Conservation (phyloP, 805 yeast species). For the Myxozyma monticola region DNA sequence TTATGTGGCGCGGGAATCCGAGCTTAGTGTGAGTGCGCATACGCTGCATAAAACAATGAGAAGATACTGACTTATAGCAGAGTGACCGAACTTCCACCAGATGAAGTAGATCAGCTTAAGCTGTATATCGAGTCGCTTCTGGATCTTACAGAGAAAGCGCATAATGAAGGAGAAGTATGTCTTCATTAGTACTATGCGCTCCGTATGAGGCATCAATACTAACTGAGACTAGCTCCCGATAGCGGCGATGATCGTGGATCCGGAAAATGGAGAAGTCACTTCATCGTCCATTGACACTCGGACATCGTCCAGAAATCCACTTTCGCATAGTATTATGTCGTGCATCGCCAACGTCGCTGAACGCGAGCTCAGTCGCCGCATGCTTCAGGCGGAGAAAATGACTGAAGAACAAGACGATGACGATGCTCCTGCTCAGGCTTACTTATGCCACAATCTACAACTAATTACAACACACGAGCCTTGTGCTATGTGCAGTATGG, state of each 20-base stretch:
- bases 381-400: no score
- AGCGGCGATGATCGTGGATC: slow-evolving; percentile 65
- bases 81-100: slow-evolving; percentile 51
- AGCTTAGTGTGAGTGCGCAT: slow-evolving; percentile 32
- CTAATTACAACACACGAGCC: slow-evolving; percentile 95
- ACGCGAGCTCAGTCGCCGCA: slow-evolving; percentile 48
- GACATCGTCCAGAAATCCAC: slow-evolving; percentile 46
- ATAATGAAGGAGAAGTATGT: slow-evolving; percentile 10
- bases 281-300: slow-evolving; percentile 47
- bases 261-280: slow-evolving; percentile 45
- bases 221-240: slow-evolving; percentile 44
- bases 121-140: slow-evolving; percentile 39
- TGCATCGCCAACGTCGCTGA: slow-evolving; percentile 67
- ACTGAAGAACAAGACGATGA: no score
- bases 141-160: slow-evolving; percentile 32
- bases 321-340: slow-evolving; percentile 73
- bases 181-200: not conserved
- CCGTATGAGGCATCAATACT: not conserved
- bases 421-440: slow-evolving; percentile 37
- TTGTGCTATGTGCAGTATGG: slow-evolving; percentile 96
- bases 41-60: not conserved
- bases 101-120: slow-evolving; percentile 50
- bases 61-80: slow-evolving; percentile 40
- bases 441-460: slow-evolving; percentile 73
- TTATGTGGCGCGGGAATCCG: slow-evolving; percentile 93